Evolutionary conservation across 768 basidiomycete species (phyloP), one percentile per base, ranked within the genome.

Genomic region (Tephrocybe sp.): DNA sequence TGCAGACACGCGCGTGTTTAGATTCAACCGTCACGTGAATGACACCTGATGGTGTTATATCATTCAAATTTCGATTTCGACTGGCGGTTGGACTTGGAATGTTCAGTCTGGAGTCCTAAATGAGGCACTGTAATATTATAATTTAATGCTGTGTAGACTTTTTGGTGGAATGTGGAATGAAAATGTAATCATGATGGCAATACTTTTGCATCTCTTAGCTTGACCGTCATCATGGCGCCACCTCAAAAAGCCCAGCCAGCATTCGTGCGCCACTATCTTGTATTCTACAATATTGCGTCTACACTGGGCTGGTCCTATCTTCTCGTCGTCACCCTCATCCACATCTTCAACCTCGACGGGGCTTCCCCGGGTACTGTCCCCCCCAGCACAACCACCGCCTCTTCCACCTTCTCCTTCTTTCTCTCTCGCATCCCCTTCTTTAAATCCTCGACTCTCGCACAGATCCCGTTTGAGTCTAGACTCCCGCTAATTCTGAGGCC

Each of bases 261-360:
- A 0, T 49, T 63, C 19, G 61, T 77, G 43, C 77, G 72, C 52
- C 71, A 69, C 65, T 97, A 96, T 71, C 78, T 98, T 3, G 59
- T 89, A 49, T 65, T 71, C 0, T 98, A 94, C 78, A 97, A 98
- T 70, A 58, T 78, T 55, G 60, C 85, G 32, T 93, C 92, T 0
- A 73, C 86, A 0, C 41, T 83, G 12, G 87, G 85, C 39, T 98
- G 95, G 95, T 66, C 67, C 0, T 81, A 82, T 66, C 68, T 96
- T 53, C 83, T 96, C 58, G 52, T 73, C 62, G 63, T 72, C 44
- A 80, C 82, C 49, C 48, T 84, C 57, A 56, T 68, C 54, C 79
- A 83, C 60, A 63, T 88, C 53, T 61, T 70, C 58, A 69, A 76
- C 48, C 58, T 74, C 33, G 74, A 76, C 39, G 73, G 75, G 44